phyloP scores from a whole-genome alignment of 495 filamentous ascomycete species.

The Tuber borchii region DNA sequence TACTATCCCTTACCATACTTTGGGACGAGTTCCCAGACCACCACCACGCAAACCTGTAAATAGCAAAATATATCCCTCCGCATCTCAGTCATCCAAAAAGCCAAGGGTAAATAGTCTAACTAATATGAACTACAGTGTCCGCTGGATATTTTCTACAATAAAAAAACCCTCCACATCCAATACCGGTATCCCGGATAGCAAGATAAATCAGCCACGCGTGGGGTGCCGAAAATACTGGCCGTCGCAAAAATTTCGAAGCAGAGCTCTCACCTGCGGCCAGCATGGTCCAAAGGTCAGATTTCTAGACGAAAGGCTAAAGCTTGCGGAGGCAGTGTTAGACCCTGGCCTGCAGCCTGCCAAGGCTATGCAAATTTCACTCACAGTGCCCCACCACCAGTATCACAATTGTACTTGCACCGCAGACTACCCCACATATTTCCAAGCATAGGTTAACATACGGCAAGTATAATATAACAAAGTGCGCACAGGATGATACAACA shows the following conservation, averaged over 20 bases:
- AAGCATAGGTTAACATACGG: not conserved
- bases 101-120: not conserved
- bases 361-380: not conserved
- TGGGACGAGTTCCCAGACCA: not conserved
- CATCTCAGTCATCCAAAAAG: not conserved
- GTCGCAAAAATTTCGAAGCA: too few relatives aligned
- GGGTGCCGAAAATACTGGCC: too few relatives aligned
- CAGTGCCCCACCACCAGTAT: not conserved
- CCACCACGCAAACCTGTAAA: not conserved
- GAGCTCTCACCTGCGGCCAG: not conserved
- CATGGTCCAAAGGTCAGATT: not conserved
- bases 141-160: not conserved
- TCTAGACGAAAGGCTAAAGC: not conserved
- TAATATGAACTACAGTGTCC: not conserved
- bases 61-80: not conserved
- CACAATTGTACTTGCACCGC: not conserved
- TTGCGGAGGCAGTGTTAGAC: not conserved
- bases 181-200: too few relatives aligned
- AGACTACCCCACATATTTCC: not conserved
- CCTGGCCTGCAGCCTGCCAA: not conserved
- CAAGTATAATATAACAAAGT: not conserved
- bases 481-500: not conserved
- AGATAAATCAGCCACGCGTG: too few relatives aligned
- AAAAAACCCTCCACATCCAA: too few relatives aligned
- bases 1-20: not conserved